A percentile compares a stretch with the other conserved stretches of the same genome.
phyloP scores from a whole-genome alignment of 2,329 filamentous ascomycete species.

The Stachybotrys echinatus region DNA sequence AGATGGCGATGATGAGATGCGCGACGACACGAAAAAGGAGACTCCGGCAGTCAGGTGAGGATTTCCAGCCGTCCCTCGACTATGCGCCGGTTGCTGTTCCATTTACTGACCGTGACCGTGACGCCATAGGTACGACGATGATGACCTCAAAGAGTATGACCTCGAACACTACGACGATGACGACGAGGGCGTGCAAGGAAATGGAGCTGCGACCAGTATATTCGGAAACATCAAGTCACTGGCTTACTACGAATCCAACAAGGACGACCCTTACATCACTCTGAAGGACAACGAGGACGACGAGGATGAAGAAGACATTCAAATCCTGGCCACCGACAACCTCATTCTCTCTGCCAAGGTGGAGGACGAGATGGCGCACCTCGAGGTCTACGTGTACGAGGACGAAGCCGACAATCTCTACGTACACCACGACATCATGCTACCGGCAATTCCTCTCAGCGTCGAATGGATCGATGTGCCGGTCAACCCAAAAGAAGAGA shows the following conservation, averaged over 20 bases:
- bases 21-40: constrained; percentile 21
- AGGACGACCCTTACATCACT: constrained; percentile 95
- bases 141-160: constrained; percentile 93
- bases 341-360: constrained; percentile 87
- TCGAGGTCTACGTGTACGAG: constrained; percentile 97
- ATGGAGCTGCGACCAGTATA: constrained; percentile 74
- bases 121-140: constrained; percentile 65
- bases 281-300: constrained; percentile 71
- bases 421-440: constrained; percentile 99
- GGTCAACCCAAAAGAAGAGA: constrained; percentile 64
- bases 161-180: constrained; percentile 94
- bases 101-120: constrained; percentile 11
- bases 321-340: constrained; percentile 90
- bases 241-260: constrained; percentile 89
- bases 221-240: constrained; percentile 94
- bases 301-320: constrained; percentile 87
- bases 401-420: constrained; percentile 94
- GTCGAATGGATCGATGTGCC: constrained; percentile 93
- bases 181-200: constrained; percentile 46
- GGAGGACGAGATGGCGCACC: constrained; percentile 92
- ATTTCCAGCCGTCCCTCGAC: neutral
- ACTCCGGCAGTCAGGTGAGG: constrained; percentile 35
- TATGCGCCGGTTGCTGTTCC: neutral
- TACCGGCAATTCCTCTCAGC: constrained; percentile 91
- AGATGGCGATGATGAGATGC: constrained; percentile 28